Evolutionary conservation across 73 alveolate species (phyloP), one percentile per base, ranked within the genome.

Genomic region (Blepharisma stoltei): DNA sequence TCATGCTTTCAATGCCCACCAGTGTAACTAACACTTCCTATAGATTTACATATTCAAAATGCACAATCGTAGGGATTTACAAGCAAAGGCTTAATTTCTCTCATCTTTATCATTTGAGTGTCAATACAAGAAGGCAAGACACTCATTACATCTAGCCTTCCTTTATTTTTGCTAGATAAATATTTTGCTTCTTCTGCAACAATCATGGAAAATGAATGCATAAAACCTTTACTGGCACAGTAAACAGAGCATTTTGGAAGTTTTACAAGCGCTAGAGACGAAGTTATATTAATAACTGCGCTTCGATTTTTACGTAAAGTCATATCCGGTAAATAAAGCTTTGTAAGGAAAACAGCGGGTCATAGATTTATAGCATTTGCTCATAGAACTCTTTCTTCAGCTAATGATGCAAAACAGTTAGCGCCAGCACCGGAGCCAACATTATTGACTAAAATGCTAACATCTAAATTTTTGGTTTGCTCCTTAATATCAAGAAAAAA

Each of bases 371-470:
- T 14, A 14, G 73, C 2, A 25, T 5, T 60, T 60, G 14, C 46
- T 14, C 5, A 8, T 60, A 9, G 5, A 25, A 11, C 4, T 60
- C 2, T 18, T 25, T 60, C 73, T 60, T 60, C 46, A 60, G 47
- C 4, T 8, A 38, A 14, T 2, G n/a, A 9, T 14, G 5, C 45
- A 25, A 14, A 38, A 1, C 14, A 60, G 46, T 60, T 8, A 6
- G 18, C 44, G 27, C 81, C 83, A 41, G 6, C 14, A 4, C 4
- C 6, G 9, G 54, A 46, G 9, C 98, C 98, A 4, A 83, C 92
- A 82, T 91, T 91, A 70, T 93, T 93, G 54, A 93, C 83, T 47
- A 93, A 76, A 18, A 93, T 70, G 46, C 93, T 78, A 14, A 93
- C 86, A 75, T 93, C 98, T 7, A 87, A 49, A 18, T 55, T 68